Evolutionary conservation across 2,329 filamentous ascomycete genomes (phyloP).

Genomic region (Fusarium sp.): DNA sequence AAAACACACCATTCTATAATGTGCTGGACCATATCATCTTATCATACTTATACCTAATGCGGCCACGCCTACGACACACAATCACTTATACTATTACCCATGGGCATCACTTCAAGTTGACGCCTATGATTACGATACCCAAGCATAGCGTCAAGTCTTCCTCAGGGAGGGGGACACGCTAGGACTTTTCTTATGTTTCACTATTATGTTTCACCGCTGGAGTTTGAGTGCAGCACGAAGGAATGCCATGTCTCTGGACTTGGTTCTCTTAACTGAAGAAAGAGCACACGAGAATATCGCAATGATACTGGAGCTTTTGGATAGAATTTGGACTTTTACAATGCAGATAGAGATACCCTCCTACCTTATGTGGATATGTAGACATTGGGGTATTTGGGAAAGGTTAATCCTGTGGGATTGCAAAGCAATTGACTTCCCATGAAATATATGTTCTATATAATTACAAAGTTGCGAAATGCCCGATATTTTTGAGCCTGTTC

Average conservation of each 20-base stretch:
- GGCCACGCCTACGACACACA: slow-evolving; percentile 41
- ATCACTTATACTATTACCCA: slow-evolving; percentile 15
- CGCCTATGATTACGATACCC: slow-evolving; percentile 44
- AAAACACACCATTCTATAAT: slow-evolving; percentile 64
- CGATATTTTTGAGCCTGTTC: not conserved
- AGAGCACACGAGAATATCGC: slow-evolving; percentile 23
- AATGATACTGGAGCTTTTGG: slow-evolving; percentile 19
- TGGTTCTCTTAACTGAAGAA: slow-evolving; percentile 6
- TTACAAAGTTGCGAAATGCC: not conserved
- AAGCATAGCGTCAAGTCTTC: slow-evolving; percentile 11
- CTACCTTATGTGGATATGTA: slow-evolving; percentile 29
- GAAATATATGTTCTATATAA: not conserved
- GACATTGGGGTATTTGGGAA: slow-evolving; percentile 24
- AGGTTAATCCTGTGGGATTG: slow-evolving; percentile 1
- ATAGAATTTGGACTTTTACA: slow-evolving; percentile 28
- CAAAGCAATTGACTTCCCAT: slow-evolving; percentile 8
- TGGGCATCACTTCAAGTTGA: slow-evolving; percentile 17
- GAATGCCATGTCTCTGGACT: slow-evolving; percentile 12
- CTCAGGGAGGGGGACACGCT: slow-evolving; percentile 25
- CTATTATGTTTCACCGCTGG: slow-evolving; percentile 17
- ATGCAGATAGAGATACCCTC: slow-evolving; percentile 35
- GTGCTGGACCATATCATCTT: slow-evolving; percentile 14
- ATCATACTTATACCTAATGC: slow-evolving; percentile 39
- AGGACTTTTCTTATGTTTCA: slow-evolving; percentile 25
- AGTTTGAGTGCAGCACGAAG: slow-evolving; percentile 15